Conservation (phyloP, 169 alveolate species). For the Miamiensis avidus region DNA sequence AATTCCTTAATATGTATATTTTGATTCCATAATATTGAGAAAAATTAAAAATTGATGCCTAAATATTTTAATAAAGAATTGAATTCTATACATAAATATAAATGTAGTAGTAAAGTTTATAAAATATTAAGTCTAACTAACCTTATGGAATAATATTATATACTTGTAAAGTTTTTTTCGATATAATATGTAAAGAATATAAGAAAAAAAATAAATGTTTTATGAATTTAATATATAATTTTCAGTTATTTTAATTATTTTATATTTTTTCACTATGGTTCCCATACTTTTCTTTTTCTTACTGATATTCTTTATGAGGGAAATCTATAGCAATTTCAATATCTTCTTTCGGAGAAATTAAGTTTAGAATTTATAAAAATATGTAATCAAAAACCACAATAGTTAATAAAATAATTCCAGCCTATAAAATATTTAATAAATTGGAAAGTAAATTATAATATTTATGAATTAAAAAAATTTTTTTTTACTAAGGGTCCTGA, state of each 20-base stretch:
- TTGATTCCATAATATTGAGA: no score
- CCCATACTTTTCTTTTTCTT: slow-evolving; percentile 41
- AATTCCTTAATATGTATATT: no score
- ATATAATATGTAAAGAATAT: background rate
- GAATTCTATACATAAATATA: no score
- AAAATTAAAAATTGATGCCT: no score
- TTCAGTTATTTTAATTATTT: background rate
- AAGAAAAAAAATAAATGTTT: no score
- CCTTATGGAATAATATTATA: no score
- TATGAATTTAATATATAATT: no score
- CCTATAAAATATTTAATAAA: background rate
- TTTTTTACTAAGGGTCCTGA: slow-evolving; percentile 3
- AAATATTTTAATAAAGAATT: no score
- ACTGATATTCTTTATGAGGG: slow-evolving; percentile 17
- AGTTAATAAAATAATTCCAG: slow-evolving; percentile 15
- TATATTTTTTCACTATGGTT: slow-evolving; percentile 30
- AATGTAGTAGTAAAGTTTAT: no score
- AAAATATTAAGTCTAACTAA: no score
- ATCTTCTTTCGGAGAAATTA: slow-evolving; percentile 24
- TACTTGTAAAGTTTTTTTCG: background rate
- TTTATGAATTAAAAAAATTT: no score
- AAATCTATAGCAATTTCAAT: slow-evolving; percentile 54
- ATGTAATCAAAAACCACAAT: slow-evolving; percentile 25
- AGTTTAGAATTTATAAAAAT: background rate
- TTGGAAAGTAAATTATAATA: no score